Evolutionary conservation across 441 rosid species (phyloP).

Genomic region (Macaranga tanarius): DNA sequence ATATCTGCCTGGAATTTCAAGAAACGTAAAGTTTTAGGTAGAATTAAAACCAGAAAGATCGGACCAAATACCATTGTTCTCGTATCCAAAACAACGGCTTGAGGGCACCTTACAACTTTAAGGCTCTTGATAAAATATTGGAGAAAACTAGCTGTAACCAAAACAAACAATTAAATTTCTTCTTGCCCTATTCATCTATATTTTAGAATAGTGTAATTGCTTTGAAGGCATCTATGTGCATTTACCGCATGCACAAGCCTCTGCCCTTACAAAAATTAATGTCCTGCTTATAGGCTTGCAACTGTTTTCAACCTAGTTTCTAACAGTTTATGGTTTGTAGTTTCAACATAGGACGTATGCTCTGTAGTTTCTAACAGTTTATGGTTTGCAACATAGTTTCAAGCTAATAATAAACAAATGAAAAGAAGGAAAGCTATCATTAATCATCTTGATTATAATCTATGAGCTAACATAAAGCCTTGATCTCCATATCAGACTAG

Average conservation of each 20-base stretch:
- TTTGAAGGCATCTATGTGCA: not conserved
- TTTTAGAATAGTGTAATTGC: not conserved
- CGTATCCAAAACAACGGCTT: not conserved
- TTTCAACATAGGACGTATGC: not conserved
- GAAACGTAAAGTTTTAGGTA: not conserved
- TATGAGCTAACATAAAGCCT: not conserved
- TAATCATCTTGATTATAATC: not conserved
- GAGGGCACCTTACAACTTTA: not conserved
- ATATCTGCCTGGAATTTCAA: constrained; percentile 67
- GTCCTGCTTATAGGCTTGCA: not conserved
- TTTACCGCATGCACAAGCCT: not conserved
- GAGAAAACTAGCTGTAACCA: not conserved
- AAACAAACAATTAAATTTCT: not conserved
- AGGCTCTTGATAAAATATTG: not conserved
- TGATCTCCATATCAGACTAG: constrained; percentile 6
- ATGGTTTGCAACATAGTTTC: not conserved
- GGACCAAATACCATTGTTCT: not conserved
- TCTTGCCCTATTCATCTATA: not conserved
- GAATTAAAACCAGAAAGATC: not conserved
- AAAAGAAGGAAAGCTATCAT: not conserved
- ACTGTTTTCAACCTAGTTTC: not conserved
- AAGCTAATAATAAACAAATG: not conserved
- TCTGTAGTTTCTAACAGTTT: not conserved
- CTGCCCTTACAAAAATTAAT: not conserved
- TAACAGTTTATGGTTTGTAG: not conserved